Base-by-base conservation (phyloP, 768 basidiomycete species). In the Leucocoprinus leucothites region DNA sequence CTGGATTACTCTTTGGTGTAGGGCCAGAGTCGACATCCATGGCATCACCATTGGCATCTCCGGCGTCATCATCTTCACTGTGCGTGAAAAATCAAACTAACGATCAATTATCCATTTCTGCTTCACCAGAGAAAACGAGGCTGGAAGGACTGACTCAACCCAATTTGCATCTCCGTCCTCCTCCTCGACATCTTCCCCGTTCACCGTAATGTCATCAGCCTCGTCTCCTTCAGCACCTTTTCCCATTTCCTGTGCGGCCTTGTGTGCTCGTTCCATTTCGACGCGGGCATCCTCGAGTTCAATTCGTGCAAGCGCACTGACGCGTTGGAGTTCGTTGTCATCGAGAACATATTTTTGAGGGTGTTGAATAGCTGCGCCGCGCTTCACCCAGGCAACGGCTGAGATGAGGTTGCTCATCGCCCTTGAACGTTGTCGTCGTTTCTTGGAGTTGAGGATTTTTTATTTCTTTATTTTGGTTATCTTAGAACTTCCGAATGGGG, bases 261-360 rank as follows among this genome's bases (percentile, higher is more conserved):
- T 78, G 68, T 88, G 89, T 26, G 91, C 91, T 24, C 85, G 81
- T 73, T 91, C 84, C 16, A 95, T 79, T 68, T 95, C 94, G 61
- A 84, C 75, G 53, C 85, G 84, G 8, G 94, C 94, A 75, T 94
- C 93, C 60, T 96, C 94, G 26, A 96, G 81, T 65, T 94, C 89
- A 55, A 94, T 89, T 50, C 84, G 74, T 13, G 94, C 93, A 22
- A 99, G 80, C 19, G 86, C 79, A 61, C 92, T 93, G 48, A 98
- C 91, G 22, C 97, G 84, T 65, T 89, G 84, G 11, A 98, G 77
- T 70, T 99, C 97, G 49, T 82, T 74, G 64, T 95, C 91, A 64
- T 97, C 93, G 26, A 98, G 84, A 49, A 89, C 79, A 69, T 98
- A 98, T 74, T 90, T 93, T 65, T 75, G 71, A 1, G 97, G 96